These are phyloP conservation scores for Typha latifolia DNA, from an alignment of 176 grass and related monocot genomes.

Conservation along the genomic window DNA sequence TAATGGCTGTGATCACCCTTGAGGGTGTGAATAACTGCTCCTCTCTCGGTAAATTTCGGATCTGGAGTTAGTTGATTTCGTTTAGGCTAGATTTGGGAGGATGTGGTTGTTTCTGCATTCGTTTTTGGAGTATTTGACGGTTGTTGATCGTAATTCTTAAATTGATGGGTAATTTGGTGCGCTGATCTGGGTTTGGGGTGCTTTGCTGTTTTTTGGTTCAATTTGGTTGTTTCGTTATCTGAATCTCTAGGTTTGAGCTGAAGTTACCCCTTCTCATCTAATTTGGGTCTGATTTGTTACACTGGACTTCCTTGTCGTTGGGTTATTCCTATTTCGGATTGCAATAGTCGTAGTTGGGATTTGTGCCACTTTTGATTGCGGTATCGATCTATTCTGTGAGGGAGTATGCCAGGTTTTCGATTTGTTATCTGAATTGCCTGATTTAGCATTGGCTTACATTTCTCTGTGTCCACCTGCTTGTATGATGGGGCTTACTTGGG, in stretches of 20 bases:
- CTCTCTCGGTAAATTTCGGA: slow-evolving; percentile 52
- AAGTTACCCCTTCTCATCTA: background rate
- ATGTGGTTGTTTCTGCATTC: background rate
- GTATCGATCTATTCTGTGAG: no score
- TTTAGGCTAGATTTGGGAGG: background rate
- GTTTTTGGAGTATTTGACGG: background rate
- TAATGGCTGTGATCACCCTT: slow-evolving; percentile 80
- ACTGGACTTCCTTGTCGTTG: background rate
- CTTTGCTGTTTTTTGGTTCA: no score
- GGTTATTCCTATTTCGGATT: background rate
- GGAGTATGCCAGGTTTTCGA: background rate
- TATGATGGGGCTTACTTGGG: background rate
- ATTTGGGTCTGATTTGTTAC: background rate
- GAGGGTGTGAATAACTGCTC: slow-evolving; percentile 98
- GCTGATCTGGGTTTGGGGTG: no score
- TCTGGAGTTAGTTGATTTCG: slow-evolving; percentile 6
- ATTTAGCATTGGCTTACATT: background rate
- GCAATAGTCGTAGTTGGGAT: no score
- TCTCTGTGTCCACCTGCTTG: background rate
- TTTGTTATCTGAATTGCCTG: background rate
- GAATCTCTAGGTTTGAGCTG: background rate
- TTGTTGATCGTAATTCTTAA: no score
- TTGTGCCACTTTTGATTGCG: no score
- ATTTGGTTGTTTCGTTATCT: background rate
- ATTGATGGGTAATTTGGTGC: no score